A percentile compares a stretch with the other conserved stretches of the same genome.
phyloP scores from a whole-genome alignment of 1,139 yeast genomes.

The Candida neerlandica region DNA sequence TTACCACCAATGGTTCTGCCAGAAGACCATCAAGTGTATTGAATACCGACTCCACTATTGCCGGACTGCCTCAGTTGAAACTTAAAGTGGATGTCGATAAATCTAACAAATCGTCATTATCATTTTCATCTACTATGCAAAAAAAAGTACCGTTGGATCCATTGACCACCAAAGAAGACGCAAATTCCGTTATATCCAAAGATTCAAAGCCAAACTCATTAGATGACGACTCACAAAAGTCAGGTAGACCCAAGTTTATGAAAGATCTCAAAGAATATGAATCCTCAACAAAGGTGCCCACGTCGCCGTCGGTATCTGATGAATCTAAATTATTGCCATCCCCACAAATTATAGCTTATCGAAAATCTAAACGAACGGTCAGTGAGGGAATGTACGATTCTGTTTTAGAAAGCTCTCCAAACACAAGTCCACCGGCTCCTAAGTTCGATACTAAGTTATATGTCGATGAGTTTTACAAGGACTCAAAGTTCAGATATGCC shows the following conservation, averaged over 20 bases:
- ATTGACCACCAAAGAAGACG: constrained; percentile 58
- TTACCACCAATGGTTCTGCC: not conserved
- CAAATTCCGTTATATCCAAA: constrained; percentile 41
- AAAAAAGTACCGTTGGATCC: constrained; percentile 64
- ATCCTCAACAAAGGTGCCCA: constrained; percentile 4
- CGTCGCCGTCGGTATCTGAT: constrained; percentile 3
- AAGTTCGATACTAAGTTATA: constrained; percentile 38
- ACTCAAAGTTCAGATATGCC: constrained; percentile 55
- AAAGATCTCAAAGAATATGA: constrained; percentile 16
- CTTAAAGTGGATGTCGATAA: constrained; percentile 7
- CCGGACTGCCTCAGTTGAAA: constrained; percentile 2
- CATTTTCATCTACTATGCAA: constrained; percentile 38
- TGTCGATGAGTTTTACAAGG: constrained; percentile 38
- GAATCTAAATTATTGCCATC: constrained; percentile 20
- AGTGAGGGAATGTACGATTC: constrained; percentile 35
- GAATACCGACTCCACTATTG: constrained; percentile 2
- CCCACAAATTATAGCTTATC: constrained; percentile 52
- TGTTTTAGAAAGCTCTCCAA: constrained; percentile 15
- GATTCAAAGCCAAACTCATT: constrained; percentile 21
- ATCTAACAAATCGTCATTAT: constrained; percentile 23
- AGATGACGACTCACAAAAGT: constrained; percentile 7
- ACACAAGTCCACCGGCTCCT: constrained; percentile 21
- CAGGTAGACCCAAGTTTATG: constrained; percentile 10
- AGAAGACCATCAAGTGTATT: not conserved
- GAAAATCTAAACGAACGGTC: constrained; percentile 42